phyloP scores from a whole-genome alignment of 2,329 filamentous ascomycete species.

The Claviceps fusiformis region DNA sequence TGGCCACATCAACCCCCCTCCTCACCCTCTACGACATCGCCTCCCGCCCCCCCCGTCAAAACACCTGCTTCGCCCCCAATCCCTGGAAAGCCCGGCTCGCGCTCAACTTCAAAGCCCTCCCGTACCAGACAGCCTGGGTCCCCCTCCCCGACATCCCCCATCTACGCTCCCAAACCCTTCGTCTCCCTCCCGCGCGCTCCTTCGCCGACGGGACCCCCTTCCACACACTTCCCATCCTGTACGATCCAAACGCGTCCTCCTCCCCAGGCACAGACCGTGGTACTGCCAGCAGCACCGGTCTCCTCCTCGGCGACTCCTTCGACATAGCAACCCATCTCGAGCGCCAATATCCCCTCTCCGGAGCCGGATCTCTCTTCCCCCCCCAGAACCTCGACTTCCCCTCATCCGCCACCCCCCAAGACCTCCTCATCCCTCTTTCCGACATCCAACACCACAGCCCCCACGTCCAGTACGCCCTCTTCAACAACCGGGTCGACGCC shows the following conservation, averaged over 20 bases:
- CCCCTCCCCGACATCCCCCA: slow-evolving; percentile 35
- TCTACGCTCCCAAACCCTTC: slow-evolving; percentile 32
- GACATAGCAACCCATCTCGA: slow-evolving; percentile 51
- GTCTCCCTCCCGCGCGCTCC: slow-evolving; percentile 36
- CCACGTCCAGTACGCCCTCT: slow-evolving; percentile 15
- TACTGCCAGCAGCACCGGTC: slow-evolving; percentile 13
- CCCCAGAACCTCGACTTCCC: slow-evolving; percentile 21
- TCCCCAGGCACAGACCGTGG: background rate
- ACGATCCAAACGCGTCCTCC: slow-evolving; percentile 20
- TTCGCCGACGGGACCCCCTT: slow-evolving; percentile 43
- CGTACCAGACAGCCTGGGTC: slow-evolving; percentile 32
- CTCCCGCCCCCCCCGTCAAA: slow-evolving; percentile 16
- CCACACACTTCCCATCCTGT: slow-evolving; percentile 45
- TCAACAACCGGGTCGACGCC: slow-evolving; percentile 41
- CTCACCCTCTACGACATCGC: slow-evolving; percentile 29
- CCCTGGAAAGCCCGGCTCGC: slow-evolving; percentile 23
- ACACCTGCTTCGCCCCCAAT: slow-evolving; percentile 14
- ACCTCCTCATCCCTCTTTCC: slow-evolving; percentile 24
- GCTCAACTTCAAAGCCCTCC: slow-evolving; percentile 27
- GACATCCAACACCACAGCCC: slow-evolving; percentile 14
- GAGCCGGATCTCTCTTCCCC: slow-evolving; percentile 34
- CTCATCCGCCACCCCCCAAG: background rate
- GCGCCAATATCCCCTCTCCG: slow-evolving; percentile 28
- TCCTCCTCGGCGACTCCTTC: slow-evolving; percentile 45
- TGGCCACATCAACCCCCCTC: background rate